Conservation (phyloP, 2,329 filamentous ascomycete species). For the Hymenoscyphus infarciens region DNA sequence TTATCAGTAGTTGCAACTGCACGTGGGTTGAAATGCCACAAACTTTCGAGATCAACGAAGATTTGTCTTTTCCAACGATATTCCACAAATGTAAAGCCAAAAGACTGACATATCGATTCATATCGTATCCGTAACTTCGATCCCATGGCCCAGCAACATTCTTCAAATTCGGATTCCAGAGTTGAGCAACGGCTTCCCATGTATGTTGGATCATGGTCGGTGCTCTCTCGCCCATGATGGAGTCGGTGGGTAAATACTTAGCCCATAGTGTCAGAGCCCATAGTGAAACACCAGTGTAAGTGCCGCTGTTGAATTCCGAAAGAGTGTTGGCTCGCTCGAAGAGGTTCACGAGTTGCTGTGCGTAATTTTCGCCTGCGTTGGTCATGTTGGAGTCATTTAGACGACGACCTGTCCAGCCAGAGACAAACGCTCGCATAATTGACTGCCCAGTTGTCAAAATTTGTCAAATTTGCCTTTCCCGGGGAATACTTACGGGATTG, state of each 20-base stretch:
- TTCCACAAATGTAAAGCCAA: slow-evolving; percentile 58
- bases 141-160: slow-evolving; percentile 65
- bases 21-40: neutral
- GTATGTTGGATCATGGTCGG: slow-evolving; percentile 49
- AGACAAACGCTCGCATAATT: slow-evolving; percentile 60
- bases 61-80: slow-evolving; percentile 45
- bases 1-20: neutral
- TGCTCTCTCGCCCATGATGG: slow-evolving; percentile 51
- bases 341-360: slow-evolving; percentile 51
- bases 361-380: slow-evolving; percentile 51
- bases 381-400: slow-evolving; percentile 58
- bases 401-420: slow-evolving; percentile 55
- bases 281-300: slow-evolving; percentile 60
- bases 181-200: slow-evolving; percentile 48
- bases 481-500: slow-evolving; percentile 44
- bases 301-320: slow-evolving; percentile 53
- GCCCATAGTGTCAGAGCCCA: slow-evolving; percentile 56
- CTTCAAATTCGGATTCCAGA: slow-evolving; percentile 56
- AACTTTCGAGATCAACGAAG: slow-evolving; percentile 26
- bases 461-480: neutral
- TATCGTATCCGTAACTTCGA: slow-evolving; percentile 59
- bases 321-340: slow-evolving; percentile 54
- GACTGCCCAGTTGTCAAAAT: slow-evolving; percentile 19
- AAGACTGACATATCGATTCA: slow-evolving; percentile 58
- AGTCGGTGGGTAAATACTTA: slow-evolving; percentile 53